A percentile compares a stretch with the other conserved stretches of the same genome.
Conservation (phyloP, 2,329 filamentous ascomycete species). For the Ilyonectria destructans region DNA sequence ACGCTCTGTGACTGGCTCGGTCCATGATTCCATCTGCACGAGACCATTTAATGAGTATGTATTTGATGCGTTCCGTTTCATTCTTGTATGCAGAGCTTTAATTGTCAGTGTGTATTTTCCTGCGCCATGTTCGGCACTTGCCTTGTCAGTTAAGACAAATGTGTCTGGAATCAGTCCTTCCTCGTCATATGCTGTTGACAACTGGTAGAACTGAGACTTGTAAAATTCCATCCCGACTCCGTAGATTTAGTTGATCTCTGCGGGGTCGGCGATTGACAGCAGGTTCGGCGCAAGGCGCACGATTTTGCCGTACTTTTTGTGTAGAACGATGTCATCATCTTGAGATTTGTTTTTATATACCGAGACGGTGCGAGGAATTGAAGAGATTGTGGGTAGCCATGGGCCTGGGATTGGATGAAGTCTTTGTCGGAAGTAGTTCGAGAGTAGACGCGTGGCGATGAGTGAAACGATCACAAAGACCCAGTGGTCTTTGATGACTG, state of each 20-base stretch:
- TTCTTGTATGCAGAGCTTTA: constrained; percentile 1
- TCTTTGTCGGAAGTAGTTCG: too few relatives aligned
- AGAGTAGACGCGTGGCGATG: too few relatives aligned
- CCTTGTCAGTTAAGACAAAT: constrained; percentile 9
- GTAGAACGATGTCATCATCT: constrained; percentile 1
- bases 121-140: neutral
- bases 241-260: constrained; percentile 13
- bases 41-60: constrained; percentile 7
- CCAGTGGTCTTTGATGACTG: too few relatives aligned
- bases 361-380: too few relatives aligned
- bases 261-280: neutral
- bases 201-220: constrained; percentile 7
- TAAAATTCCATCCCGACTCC: constrained; percentile 11
- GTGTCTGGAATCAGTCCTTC: constrained; percentile 14
- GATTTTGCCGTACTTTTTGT: constrained; percentile 7
- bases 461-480: too few relatives aligned
- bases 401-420: too few relatives aligned
- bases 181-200: constrained; percentile 5
- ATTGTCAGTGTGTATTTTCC: too few relatives aligned
- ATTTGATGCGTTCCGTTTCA: constrained; percentile 14
- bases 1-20: neutral
- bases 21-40: constrained; percentile 1
- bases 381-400: too few relatives aligned
- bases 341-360: neutral
- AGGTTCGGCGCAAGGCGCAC: constrained; percentile 3